Conservation (phyloP, 129 eudicot species). For the Calendula officinalis region DNA sequence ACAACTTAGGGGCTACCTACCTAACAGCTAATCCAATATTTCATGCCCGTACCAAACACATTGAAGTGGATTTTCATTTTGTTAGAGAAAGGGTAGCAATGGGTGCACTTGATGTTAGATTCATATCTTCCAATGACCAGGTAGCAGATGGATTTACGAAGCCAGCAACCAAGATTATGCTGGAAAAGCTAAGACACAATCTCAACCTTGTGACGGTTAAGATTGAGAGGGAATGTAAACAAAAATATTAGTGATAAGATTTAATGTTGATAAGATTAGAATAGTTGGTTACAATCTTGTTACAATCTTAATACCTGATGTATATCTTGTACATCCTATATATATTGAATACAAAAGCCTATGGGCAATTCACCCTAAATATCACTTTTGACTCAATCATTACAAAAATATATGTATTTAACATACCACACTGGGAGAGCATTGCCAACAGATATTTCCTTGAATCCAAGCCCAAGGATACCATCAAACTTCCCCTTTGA, state of each 20-base stretch:
- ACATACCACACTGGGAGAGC: conserved; percentile 64
- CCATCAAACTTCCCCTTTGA: conserved; percentile 49
- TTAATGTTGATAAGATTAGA: too few relatives aligned
- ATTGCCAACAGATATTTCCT: conserved; percentile 38
- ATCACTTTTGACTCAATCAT: too few relatives aligned
- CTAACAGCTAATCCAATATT: neutral
- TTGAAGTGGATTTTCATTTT: neutral
- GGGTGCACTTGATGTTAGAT: conserved; percentile 2
- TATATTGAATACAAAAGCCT: too few relatives aligned
- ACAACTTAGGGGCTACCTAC: neutral
- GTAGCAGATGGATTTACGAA: neutral
- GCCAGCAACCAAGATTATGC: neutral
- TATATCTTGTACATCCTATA: too few relatives aligned
- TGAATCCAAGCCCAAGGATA: conserved; percentile 31
- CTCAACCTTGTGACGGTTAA: conserved; percentile 4
- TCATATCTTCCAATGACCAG: conserved; percentile 9
- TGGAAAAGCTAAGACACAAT: neutral
- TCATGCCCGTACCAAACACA: neutral
- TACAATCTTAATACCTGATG: too few relatives aligned
- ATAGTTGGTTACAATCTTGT: too few relatives aligned
- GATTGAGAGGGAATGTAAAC: conserved; percentile 6
- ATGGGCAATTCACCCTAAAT: too few relatives aligned
- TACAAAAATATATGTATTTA: neutral
- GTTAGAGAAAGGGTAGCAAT: neutral
- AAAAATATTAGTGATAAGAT: too few relatives aligned